Evolutionary conservation across 768 basidiomycete genomes (phyloP).

Genomic region (Suillus hirtellus): DNA sequence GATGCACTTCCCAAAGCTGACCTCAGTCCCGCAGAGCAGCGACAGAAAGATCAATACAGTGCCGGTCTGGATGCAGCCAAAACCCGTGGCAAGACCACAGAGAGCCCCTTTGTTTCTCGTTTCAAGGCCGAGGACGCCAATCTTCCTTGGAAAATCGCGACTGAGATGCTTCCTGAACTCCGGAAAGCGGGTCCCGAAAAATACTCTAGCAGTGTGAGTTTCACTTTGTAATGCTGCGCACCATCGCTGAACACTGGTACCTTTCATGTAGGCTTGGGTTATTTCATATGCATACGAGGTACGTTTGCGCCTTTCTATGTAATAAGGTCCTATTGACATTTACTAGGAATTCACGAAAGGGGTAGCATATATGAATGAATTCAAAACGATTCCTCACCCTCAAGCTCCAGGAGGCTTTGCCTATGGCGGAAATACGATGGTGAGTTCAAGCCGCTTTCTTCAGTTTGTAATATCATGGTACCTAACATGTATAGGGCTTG

Average conservation of each 20-base stretch:
- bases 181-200: background rate
- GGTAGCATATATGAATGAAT: slow-evolving; percentile 5
- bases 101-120: background rate
- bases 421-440: background rate
- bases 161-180: slow-evolving; percentile 9
- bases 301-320: background rate
- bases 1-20: slow-evolving; percentile 29
- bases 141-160: slow-evolving; percentile 10
- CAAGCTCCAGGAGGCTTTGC: background rate
- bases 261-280: slow-evolving; percentile 20
- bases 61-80: slow-evolving; percentile 27
- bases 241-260: background rate
- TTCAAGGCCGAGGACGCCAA: background rate
- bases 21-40: slow-evolving; percentile 32
- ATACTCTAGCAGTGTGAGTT: slow-evolving; percentile 8
- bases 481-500: slow-evolving; percentile 19
- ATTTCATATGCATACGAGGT: slow-evolving; percentile 20
- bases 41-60: slow-evolving; percentile 38
- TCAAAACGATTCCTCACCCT: background rate
- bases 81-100: slow-evolving; percentile 15
- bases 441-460: background rate
- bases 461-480: background rate
- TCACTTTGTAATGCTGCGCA: background rate
- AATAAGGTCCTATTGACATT: background rate
- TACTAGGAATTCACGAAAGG: slow-evolving; percentile 14